Base-by-base conservation (phyloP, 768 basidiomycete genomes). In the Mycena kentingensis region DNA sequence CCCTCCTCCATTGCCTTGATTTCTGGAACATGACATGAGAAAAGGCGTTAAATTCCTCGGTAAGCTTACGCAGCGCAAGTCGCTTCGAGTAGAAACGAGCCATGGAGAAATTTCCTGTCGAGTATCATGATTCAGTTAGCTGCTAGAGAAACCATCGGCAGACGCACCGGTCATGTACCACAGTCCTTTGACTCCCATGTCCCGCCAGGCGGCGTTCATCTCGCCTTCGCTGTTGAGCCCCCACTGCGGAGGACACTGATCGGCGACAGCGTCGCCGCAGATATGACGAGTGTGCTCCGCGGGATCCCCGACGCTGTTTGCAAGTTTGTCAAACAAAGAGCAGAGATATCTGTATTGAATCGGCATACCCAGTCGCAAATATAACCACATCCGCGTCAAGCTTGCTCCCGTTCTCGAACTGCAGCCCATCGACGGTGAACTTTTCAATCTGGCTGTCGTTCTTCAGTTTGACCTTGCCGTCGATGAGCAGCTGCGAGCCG, bases 391-490 rank as follows among this genome's bases (percentile, higher is more conserved):
- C 83, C 8, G 78, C 80, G 16, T 70, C 46, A 5, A 82, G 63
- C 39, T 72, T 68, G 32, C 66, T 72, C 1, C 80, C 78, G 52
- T 83, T 68, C 13, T 77, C 75, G 50, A 83, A 83, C 36, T 67
- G 64, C 22, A 83, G 52, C 5, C 78, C 76, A n/a, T 49, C 61
- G 37, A 69, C 57, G 2, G 71, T 76, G 63, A 82, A 80, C 19
- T 63, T 63, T 49, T 73, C 64, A 49, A 87, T 78, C 39, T 72
- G 68, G 42, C 70, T 69, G 49, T 83, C 82, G 67, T 78, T 83
- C 70, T 87, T 88, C 50, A 88, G 67, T 65, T 85, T 86, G 72
- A 88, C 84, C 62, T 83, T 80, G 5, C 85, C 84, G 60, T 86
- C 82, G 38, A 79, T 77, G 60, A 88, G 80, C 57, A 81, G 69